A percentile compares a stretch with the other conserved stretches of the same genome.
phyloP scores from a whole-genome alignment of 257 asterid genomes.

The Solanum medicagineum region DNA sequence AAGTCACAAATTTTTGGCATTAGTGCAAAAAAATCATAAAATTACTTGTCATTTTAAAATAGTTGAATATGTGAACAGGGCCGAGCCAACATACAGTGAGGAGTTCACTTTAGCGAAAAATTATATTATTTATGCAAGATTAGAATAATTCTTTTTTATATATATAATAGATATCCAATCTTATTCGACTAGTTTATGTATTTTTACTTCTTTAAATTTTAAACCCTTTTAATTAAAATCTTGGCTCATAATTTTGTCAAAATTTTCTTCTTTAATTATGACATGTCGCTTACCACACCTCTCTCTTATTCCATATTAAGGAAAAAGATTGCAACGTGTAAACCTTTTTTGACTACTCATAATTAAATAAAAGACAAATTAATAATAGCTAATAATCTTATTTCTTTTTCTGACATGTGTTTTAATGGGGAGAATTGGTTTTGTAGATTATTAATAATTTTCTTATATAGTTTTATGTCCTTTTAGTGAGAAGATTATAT shows the following conservation, averaged over 20 bases:
- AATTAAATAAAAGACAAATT: neutral
- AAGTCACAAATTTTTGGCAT: neutral
- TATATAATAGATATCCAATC: too few relatives aligned
- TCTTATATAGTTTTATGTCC: too few relatives aligned
- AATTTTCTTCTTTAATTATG: neutral
- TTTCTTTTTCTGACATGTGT: too few relatives aligned
- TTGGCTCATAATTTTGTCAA: too few relatives aligned
- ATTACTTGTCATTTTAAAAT: neutral
- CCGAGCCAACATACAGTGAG: too few relatives aligned
- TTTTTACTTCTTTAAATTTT: too few relatives aligned
- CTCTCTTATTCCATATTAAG: neutral
- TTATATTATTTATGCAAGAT: too few relatives aligned
- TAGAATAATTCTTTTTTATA: too few relatives aligned
- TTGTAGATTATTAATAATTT: neutral
- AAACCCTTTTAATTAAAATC: too few relatives aligned
- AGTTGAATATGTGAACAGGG: too few relatives aligned
- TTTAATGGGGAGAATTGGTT: neutral
- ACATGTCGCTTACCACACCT: neutral
- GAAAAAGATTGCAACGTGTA: neutral
- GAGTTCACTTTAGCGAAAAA: too few relatives aligned
- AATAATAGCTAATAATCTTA: neutral
- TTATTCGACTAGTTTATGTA: accelerated
- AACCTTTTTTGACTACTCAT: neutral
- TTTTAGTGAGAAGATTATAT: too few relatives aligned
- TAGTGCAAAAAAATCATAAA: neutral